Percentiles rank a stretch among this genome's conserved stretches.
phyloP scores from a whole-genome alignment of 441 rosid species.

The Adansonia gregorii region DNA sequence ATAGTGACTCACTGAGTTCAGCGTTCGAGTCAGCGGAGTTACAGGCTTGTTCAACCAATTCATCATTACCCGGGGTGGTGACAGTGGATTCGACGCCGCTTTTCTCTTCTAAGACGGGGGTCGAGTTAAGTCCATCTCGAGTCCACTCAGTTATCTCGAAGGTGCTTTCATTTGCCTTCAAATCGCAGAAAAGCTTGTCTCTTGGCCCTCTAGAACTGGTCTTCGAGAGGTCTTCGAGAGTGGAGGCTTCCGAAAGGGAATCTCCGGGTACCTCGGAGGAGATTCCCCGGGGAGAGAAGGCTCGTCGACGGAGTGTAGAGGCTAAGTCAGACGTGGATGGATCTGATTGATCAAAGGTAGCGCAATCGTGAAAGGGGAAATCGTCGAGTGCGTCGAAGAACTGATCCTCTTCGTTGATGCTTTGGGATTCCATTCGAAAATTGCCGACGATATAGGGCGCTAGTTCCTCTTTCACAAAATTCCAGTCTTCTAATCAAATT shows the following conservation, averaged over 20 bases:
- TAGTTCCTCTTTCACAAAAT: neutral
- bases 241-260: conserved; percentile 28
- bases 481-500: no score
- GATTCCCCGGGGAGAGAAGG: conserved; percentile 28
- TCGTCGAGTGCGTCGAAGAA: conserved; percentile 63
- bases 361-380: conserved; percentile 54
- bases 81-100: conserved; percentile 36
- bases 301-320: conserved; percentile 48
- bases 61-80: conserved; percentile 26
- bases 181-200: conserved; percentile 27
- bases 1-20: conserved; percentile 35
- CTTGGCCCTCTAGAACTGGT: conserved; percentile 30
- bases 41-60: conserved; percentile 19
- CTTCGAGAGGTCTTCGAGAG: conserved; percentile 14
- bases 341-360: conserved; percentile 34
- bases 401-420: conserved; percentile 33
- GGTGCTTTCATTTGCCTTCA: conserved; percentile 36
- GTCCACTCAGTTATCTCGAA: conserved; percentile 35
- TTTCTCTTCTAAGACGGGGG: conserved; percentile 22
- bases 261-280: conserved; percentile 18
- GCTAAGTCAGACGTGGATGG: conserved; percentile 40
- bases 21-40: conserved; percentile 34
- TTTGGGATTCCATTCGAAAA: conserved; percentile 29
- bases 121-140: conserved; percentile 28
- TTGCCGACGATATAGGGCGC: neutral